Evolutionary conservation across 2,329 filamentous ascomycete genomes (phyloP).

Genomic region (Arthrobotrys sinensis): DNA sequence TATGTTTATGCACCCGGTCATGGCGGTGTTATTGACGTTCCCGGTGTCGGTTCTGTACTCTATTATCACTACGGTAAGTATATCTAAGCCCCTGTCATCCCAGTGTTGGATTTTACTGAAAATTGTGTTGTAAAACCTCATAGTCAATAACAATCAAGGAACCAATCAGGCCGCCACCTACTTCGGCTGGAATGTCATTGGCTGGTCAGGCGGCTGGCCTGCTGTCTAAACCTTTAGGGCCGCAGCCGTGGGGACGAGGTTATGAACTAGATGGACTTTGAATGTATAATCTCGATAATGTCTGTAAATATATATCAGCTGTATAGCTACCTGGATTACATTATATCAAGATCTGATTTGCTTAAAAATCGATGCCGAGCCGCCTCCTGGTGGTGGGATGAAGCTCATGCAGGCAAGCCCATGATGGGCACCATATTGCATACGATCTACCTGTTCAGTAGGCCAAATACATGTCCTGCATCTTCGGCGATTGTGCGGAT

Average conservation of each 20-base stretch:
- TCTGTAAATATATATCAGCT: too few species aligned
- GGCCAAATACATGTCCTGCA: too few species aligned
- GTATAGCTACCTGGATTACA: too few species aligned
- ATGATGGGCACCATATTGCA: too few species aligned
- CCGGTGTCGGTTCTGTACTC: constrained; percentile 71
- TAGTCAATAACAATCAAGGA: constrained; percentile 71
- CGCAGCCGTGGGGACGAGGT: neutral
- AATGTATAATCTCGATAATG: too few species aligned
- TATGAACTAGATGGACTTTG: too few species aligned
- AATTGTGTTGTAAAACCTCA: constrained; percentile 56
- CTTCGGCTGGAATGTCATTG: constrained; percentile 68
- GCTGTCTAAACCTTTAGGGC: constrained; percentile 64
- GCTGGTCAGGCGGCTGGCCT: constrained; percentile 68
- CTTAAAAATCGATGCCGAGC: too few species aligned
- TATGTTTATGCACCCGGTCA: constrained; percentile 78
- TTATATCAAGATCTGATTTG: too few species aligned
- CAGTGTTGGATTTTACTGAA: constrained; percentile 34
- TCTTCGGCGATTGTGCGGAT: too few species aligned
- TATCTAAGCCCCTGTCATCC: neutral
- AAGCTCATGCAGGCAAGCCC: too few species aligned
- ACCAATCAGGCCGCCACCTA: constrained; percentile 69
- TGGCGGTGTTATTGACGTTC: constrained; percentile 72
- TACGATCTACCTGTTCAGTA: too few species aligned
- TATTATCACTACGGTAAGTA: constrained; percentile 75
- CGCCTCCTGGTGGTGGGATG: too few species aligned